These are phyloP conservation scores for Yamadazyma diddensiae DNA, from an alignment of 1,139 yeast genomes.

Conservation along the genomic window DNA sequence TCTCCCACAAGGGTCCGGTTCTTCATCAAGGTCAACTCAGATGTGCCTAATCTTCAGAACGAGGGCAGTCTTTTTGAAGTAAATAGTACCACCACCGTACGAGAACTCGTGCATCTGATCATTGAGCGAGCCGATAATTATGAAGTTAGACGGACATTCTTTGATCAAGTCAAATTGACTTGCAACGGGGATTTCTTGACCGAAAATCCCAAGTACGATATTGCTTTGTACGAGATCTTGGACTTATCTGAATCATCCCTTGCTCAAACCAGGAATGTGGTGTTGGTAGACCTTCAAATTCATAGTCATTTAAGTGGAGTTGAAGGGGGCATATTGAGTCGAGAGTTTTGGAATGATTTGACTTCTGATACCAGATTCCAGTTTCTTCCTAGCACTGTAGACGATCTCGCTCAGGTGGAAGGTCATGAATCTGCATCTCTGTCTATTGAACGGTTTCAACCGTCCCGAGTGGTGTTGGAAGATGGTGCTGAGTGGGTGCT, in stretches of 20 bases:
- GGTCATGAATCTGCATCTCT: not conserved
- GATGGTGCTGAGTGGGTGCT: conserved; percentile 25
- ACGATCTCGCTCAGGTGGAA: conserved; percentile 5
- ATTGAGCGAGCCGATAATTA: conserved; percentile 23
- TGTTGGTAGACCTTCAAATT: conserved; percentile 12
- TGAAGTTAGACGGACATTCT: conserved; percentile 27
- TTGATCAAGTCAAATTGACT: conserved; percentile 24
- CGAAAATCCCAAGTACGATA: conserved; percentile 9
- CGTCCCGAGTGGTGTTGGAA: conserved; percentile 22
- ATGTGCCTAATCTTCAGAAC: conserved; percentile 18
- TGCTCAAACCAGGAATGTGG: conserved; percentile 13
- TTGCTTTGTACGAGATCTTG: conserved; percentile 14
- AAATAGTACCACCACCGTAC: conserved; percentile 18
- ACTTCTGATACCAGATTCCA: conserved; percentile 23
- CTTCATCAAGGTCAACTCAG: conserved; percentile 17
- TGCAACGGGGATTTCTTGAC: conserved; percentile 14
- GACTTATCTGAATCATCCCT: conserved; percentile 13
- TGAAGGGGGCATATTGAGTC: conserved; percentile 26
- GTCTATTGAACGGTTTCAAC: conserved; percentile 17
- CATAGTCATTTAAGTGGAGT: conserved; percentile 18
- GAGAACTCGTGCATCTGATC: conserved; percentile 22
- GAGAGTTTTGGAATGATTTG: conserved; percentile 28
- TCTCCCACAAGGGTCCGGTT: conserved; percentile 6
- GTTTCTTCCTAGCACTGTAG: conserved; percentile 18
- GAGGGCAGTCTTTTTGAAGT: conserved; percentile 25